A percentile compares a stretch with the other conserved stretches of the same genome.
Evolutionary conservation across 768 basidiomycete species (phyloP).

Genomic region (Hemileccinum impolitum): DNA sequence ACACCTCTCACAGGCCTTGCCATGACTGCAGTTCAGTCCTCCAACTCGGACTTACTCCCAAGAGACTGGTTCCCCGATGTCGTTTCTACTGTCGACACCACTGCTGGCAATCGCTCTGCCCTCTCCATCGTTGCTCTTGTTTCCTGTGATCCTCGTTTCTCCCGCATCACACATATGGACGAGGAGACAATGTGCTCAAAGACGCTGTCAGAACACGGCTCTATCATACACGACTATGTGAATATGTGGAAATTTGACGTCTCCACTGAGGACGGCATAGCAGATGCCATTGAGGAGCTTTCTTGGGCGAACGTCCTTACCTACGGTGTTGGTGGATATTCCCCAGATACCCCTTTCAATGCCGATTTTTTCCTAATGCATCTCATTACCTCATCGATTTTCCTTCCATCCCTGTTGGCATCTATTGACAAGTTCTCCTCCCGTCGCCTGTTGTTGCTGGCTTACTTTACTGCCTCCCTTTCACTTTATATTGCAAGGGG

Average conservation of each 20-base stretch:
- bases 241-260: conserved; percentile 45
- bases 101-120: conserved; percentile 28
- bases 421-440: conserved; percentile 28
- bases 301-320: conserved; percentile 52
- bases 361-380: conserved; percentile 73
- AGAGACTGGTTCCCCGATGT: conserved; percentile 24
- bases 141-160: conserved; percentile 43
- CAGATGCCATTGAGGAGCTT: conserved; percentile 59
- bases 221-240: conserved; percentile 40
- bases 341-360: conserved; percentile 46
- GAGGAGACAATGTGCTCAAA: conserved; percentile 32
- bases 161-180: conserved; percentile 16
- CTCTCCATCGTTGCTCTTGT: conserved; percentile 53
- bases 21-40: conserved; percentile 38
- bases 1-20: conserved; percentile 46
- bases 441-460: conserved; percentile 26
- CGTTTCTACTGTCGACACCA: conserved; percentile 7
- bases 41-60: conserved; percentile 16
- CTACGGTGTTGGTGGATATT: conserved; percentile 59
- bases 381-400: conserved; percentile 62
- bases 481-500: conserved; percentile 33
- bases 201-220: conserved; percentile 31
- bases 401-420: conserved; percentile 50
- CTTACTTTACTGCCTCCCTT: conserved; percentile 28
- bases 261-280: conserved; percentile 34